Evolutionary conservation across 148 eudicot genomes (phyloP).

Genomic region (Amaranthus cruentus): DNA sequence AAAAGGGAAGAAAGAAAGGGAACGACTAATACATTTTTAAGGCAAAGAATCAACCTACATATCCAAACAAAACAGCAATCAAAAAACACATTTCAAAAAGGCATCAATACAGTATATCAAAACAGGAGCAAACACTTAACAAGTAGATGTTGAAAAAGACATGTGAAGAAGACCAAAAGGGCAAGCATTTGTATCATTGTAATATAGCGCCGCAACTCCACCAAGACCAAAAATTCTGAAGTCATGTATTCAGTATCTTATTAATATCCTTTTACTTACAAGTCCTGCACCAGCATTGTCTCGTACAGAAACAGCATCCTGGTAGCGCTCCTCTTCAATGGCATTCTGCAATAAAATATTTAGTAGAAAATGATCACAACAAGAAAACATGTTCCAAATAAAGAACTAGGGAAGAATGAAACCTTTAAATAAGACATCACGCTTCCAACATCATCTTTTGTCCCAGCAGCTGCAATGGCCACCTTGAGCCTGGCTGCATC

Average conservation of each 20-base stretch:
- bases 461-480: slow-evolving; percentile 86
- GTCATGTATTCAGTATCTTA: background rate
- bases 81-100: too few species aligned
- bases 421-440: slow-evolving; percentile 83
- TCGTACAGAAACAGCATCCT: slow-evolving; percentile 77
- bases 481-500: slow-evolving; percentile 94
- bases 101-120: too few species aligned
- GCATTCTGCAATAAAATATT: slow-evolving; percentile 55
- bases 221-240: background rate
- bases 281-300: slow-evolving; percentile 92
- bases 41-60: too few species aligned
- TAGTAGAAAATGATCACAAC: slow-evolving; percentile 14
- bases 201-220: background rate
- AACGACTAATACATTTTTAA: background rate
- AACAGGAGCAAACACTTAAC: background rate
- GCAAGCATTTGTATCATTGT: background rate
- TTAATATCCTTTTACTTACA: slow-evolving; percentile 43
- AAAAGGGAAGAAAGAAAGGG: background rate
- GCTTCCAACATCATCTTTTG: slow-evolving; percentile 79
- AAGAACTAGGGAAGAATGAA: slow-evolving; percentile 12
- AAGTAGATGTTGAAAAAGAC: background rate
- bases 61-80: too few species aligned
- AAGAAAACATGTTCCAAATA: slow-evolving; percentile 9
- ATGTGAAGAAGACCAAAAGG: background rate
- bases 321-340: slow-evolving; percentile 71